Conservation (phyloP, 192 early-diverging fungal genomes). For the Lunasporangiospora selenospora region DNA sequence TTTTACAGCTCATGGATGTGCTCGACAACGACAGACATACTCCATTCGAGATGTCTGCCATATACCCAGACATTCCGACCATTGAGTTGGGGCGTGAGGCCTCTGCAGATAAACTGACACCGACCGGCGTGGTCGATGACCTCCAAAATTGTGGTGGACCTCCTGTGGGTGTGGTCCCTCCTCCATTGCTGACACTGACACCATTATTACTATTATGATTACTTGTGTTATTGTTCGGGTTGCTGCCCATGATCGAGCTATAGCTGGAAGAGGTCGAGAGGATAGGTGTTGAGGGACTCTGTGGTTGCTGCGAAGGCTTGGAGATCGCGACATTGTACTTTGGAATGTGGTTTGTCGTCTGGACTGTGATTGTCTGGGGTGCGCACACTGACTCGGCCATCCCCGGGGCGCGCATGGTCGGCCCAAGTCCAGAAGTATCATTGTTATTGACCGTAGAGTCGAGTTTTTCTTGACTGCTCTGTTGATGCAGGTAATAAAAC, state of each 20-base stretch:
- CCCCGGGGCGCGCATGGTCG: too few species aligned
- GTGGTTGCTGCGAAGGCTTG: constrained; percentile 6
- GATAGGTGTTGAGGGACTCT: constrained; percentile 15
- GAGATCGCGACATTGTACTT: constrained; percentile 39
- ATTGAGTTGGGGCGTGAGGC: too few species aligned
- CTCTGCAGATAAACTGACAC: too few species aligned
- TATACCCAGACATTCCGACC: too few species aligned
- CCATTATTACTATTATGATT: neutral
- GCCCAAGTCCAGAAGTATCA: too few species aligned
- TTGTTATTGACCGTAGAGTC: too few species aligned
- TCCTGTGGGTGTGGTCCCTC: too few species aligned
- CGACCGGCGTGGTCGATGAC: constrained; percentile 20
- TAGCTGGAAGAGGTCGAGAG: constrained; percentile 31
- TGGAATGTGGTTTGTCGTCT: constrained; percentile 25
- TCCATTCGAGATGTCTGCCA: too few species aligned
- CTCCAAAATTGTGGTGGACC: constrained; percentile 12
- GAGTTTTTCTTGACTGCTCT: too few species aligned
- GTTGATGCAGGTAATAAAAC: too few species aligned
- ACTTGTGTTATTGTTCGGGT: constrained; percentile 10
- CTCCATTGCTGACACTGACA: neutral
- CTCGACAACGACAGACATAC: too few species aligned
- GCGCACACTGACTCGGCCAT: constrained; percentile 20
- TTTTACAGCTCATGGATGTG: too few species aligned
- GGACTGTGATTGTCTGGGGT: constrained; percentile 33
- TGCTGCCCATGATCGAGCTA: constrained; percentile 18